Conservation (phyloP, 1,284 basidiomycete species). For the Malassezia japonica region DNA sequence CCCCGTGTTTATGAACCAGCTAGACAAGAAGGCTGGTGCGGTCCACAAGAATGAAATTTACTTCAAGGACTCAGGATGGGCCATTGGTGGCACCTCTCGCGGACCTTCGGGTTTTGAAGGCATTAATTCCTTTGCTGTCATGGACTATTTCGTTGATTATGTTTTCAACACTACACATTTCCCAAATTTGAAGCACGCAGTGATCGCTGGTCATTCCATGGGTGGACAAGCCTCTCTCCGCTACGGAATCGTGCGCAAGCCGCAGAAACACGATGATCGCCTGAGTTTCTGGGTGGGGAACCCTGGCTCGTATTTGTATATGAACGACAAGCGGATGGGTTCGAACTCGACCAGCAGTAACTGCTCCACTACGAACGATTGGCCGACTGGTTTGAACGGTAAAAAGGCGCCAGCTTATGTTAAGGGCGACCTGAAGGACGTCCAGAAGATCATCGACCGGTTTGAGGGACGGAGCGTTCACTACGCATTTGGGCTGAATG, state of each 20-base stretch:
- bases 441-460: slow-evolving; percentile 16
- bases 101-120: slow-evolving; percentile 18
- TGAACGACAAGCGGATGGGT: neutral
- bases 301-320: slow-evolving; percentile 17
- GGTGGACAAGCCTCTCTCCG: slow-evolving; percentile 31
- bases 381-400: slow-evolving; percentile 28
- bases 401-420: slow-evolving; percentile 12
- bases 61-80: slow-evolving; percentile 34
- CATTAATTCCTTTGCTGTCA: slow-evolving; percentile 27
- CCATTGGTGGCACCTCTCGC: slow-evolving; percentile 24
- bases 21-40: slow-evolving; percentile 25
- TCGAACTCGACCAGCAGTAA: slow-evolving; percentile 8
- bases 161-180: slow-evolving; percentile 28
- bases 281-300: slow-evolving; percentile 24
- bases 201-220: slow-evolving; percentile 43
- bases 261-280: slow-evolving; percentile 23
- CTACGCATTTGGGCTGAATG: slow-evolving; percentile 30
- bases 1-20: slow-evolving; percentile 32
- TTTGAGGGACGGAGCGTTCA: slow-evolving; percentile 29
- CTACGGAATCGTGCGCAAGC: slow-evolving; percentile 34
- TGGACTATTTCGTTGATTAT: slow-evolving; percentile 36
- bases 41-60: slow-evolving; percentile 23
- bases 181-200: slow-evolving; percentile 35
- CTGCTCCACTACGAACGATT: slow-evolving; percentile 23
- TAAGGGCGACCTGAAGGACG: slow-evolving; percentile 7